Percentiles rank a stretch among this genome's conserved stretches.
Evolutionary conservation across 805 yeast genomes (phyloP).

Genomic region (Schizosaccharomyces japonicus): DNA sequence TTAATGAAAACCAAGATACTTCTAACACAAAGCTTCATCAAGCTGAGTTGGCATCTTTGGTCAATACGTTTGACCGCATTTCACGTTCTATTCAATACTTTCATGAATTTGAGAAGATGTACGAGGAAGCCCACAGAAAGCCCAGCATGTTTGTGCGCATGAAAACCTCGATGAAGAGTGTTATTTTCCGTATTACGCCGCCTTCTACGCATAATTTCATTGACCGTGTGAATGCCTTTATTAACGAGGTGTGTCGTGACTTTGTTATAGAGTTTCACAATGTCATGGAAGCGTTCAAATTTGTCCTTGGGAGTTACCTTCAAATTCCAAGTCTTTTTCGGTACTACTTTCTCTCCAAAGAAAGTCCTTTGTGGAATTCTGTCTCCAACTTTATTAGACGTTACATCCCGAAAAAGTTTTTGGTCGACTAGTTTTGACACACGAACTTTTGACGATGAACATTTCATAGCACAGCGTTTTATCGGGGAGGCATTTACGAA

Average conservation of each 20-base stretch:
- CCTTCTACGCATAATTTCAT: background rate
- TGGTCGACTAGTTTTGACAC: too few species aligned
- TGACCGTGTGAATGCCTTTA: background rate
- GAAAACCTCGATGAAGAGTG: background rate
- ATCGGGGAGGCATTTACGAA: too few species aligned
- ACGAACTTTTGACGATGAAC: too few species aligned
- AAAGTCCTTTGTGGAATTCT: slow-evolving; percentile 8
- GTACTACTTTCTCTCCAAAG: background rate
- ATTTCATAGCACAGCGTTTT: too few species aligned
- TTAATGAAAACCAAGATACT: background rate
- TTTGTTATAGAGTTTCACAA: background rate
- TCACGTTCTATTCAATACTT: slow-evolving; percentile 64
- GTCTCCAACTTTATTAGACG: slow-evolving; percentile 9
- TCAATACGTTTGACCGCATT: slow-evolving; percentile 79
- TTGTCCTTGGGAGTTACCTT: background rate
- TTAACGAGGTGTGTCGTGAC: background rate
- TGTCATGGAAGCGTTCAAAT: background rate
- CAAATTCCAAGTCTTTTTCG: background rate
- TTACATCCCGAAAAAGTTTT: background rate
- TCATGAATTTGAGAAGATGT: slow-evolving; percentile 27
- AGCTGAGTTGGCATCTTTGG: slow-evolving; percentile 67
- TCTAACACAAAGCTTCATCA: slow-evolving; percentile 25
- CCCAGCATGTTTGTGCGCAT: background rate
- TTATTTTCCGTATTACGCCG: background rate
- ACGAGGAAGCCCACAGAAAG: background rate